Conservation (phyloP, 768 basidiomycete genomes). For the Mycena sanguinolenta region DNA sequence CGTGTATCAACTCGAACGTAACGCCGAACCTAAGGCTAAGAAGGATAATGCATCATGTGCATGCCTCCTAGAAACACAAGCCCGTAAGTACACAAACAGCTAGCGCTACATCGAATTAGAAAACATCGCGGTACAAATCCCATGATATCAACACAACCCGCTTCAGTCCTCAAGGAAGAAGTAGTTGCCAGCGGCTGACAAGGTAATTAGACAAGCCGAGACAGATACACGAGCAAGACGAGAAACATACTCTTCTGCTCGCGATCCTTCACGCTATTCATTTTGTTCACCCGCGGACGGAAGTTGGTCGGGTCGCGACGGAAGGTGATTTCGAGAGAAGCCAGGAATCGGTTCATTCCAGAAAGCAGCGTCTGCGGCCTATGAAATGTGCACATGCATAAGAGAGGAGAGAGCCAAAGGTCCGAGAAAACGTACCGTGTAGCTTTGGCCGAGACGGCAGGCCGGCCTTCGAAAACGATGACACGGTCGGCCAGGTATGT, state of each 20-base stretch:
- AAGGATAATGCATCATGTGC: not conserved
- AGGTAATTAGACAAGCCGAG: slow-evolving; percentile 15
- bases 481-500: slow-evolving; percentile 99
- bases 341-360: slow-evolving; percentile 98
- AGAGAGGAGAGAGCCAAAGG: slow-evolving; percentile 8
- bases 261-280: slow-evolving; percentile 86
- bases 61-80: not conserved
- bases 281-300: slow-evolving; percentile 90
- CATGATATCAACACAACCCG: not conserved
- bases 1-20: no score
- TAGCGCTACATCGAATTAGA: slow-evolving; percentile 36
- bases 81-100: slow-evolving; percentile 5
- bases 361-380: slow-evolving; percentile 95
- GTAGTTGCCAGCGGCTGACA: slow-evolving; percentile 83
- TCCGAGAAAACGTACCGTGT: slow-evolving; percentile 74
- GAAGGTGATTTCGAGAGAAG: slow-evolving; percentile 97
- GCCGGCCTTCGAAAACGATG: slow-evolving; percentile 91
- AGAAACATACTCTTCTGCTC: slow-evolving; percentile 82
- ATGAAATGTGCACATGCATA: slow-evolving; percentile 13
- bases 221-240: slow-evolving; percentile 6
- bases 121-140: slow-evolving; percentile 3
- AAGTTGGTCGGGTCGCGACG: slow-evolving; percentile 96
- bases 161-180: slow-evolving; percentile 91
- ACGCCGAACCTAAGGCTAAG: not conserved
- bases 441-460: slow-evolving; percentile 90